Percentiles rank a stretch among this genome's conserved stretches.
These are phyloP conservation scores for Tolypocladium paradoxum DNA, from an alignment of 2,329 filamentous ascomycete genomes.

Conservation along the genomic window DNA sequence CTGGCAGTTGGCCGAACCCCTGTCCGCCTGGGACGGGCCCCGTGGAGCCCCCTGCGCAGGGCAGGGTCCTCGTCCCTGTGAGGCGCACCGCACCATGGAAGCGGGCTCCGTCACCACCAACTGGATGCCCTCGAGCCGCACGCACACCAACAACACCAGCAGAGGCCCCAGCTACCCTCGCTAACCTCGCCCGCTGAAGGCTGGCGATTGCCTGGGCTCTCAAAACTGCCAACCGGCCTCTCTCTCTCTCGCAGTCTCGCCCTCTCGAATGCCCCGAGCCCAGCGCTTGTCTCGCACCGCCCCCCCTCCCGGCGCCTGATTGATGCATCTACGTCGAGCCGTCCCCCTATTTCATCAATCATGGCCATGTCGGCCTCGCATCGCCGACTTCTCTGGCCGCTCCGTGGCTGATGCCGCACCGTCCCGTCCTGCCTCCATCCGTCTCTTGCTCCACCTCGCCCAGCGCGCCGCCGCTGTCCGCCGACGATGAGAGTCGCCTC, in stretches of 20 bases:
- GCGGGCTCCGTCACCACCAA: no score
- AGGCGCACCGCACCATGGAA: no score
- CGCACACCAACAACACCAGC: no score
- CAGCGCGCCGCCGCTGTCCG: background rate
- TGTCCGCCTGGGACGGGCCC: background rate
- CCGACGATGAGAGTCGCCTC: slow-evolving; percentile 9
- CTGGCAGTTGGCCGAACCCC: slow-evolving; percentile 5
- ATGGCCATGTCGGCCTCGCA: slow-evolving; percentile 1
- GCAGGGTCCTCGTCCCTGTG: no score
- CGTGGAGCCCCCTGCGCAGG: background rate
- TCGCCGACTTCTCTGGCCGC: background rate
- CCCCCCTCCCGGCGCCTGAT: background rate
- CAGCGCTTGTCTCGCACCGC: background rate
- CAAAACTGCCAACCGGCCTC: background rate
- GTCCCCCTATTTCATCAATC: background rate
- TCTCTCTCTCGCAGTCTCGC: background rate
- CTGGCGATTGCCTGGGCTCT: background rate
- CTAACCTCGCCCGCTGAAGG: background rate
- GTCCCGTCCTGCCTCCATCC: background rate
- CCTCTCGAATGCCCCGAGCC: background rate
- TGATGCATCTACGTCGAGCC: background rate
- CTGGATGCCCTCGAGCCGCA: no score
- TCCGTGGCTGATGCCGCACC: slow-evolving; percentile 1
- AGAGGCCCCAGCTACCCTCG: no score
- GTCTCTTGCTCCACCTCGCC: background rate